Evolutionary conservation across 2,329 filamentous ascomycete genomes (phyloP), one percentile per base, ranked within the genome.

Genomic region (Hypocrella siamensis): DNA sequence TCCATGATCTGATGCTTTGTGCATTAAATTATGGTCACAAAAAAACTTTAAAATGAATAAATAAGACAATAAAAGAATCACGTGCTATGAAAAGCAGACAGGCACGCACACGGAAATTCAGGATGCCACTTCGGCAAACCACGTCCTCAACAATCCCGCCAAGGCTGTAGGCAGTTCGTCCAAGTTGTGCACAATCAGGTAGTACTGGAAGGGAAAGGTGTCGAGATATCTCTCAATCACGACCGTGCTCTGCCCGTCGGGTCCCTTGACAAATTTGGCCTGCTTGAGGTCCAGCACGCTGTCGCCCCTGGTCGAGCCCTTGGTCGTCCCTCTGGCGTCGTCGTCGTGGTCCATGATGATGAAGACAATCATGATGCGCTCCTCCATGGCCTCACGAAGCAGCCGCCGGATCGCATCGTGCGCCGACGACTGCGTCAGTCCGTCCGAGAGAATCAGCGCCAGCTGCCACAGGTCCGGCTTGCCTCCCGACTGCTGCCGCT

Each of bases 341-440:
- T 51, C 53, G 19, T 47, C 46, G 43, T 72, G 67, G 60, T 98
- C 90, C 48, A 98, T 84, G 46, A 99, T 80, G 45, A 98, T 83
- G 53, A 98, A 99, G 5, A 98, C 88, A 40, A 96, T 76, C 83
- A 98, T 94, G 49, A 99, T 92, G 12, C 85, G 69, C 57, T 94
- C 83, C 53, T 94, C 86, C 47, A 85, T 75, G 1, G 90, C 88
- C 54, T 88, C 79, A 8, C 90, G 69, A 9, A 98, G 74, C 16
- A 96, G 66, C 5, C 83, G 66, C 12, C 81, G 70, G 42, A 98
- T 86, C 5, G 72, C 67, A 14, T 85, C 82, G 52, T 96, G 88
- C 30, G 86, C 79, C 2, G 65, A 61, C 24, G 70, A 75, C 32
- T 92, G 84, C 42, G 86, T 94, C 17, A 96, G 73, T 7, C 92